phyloP scores from a whole-genome alignment of 2,329 filamentous ascomycete species.

The Aspergillus sp. region DNA sequence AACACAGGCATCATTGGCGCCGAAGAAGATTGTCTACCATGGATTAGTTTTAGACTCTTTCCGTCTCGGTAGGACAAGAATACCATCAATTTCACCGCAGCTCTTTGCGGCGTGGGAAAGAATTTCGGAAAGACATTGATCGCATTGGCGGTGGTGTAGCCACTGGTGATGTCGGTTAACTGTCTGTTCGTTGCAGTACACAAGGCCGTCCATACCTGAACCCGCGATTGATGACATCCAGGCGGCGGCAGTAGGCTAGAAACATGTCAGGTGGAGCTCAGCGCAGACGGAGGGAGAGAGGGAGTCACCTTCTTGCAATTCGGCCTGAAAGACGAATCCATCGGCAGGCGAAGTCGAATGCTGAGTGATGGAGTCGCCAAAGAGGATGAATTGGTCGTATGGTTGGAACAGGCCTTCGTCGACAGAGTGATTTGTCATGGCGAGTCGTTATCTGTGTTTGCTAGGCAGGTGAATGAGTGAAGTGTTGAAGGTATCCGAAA shows the following conservation, averaged over 20 bases:
- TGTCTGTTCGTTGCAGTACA: slow-evolving; percentile 8
- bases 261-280: slow-evolving; percentile 5
- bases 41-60: too few species aligned
- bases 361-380: slow-evolving; percentile 88
- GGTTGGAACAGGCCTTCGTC: slow-evolving; percentile 29
- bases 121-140: slow-evolving; percentile 66
- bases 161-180: slow-evolving; percentile 42
- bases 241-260: slow-evolving; percentile 68
- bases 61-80: background rate
- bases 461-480: too few species aligned
- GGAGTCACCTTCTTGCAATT: slow-evolving; percentile 64
- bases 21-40: slow-evolving; percentile 70
- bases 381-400: slow-evolving; percentile 74
- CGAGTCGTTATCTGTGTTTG: background rate
- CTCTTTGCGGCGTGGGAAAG: slow-evolving; percentile 63
- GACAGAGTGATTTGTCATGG: slow-evolving; percentile 6
- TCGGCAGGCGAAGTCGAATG: slow-evolving; percentile 57
- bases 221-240: slow-evolving; percentile 87
- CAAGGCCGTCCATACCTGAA: slow-evolving; percentile 53
- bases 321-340: slow-evolving; percentile 73
- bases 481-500: too few species aligned
- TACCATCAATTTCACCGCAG: slow-evolving; percentile 45
- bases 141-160: slow-evolving; percentile 78
- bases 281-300: background rate
- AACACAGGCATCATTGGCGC: slow-evolving; percentile 84